Percentiles rank a stretch among this genome's conserved stretches.
Evolutionary conservation across 345 rosid genomes (phyloP).

Genomic region (Lagerstroemia speciosa): DNA sequence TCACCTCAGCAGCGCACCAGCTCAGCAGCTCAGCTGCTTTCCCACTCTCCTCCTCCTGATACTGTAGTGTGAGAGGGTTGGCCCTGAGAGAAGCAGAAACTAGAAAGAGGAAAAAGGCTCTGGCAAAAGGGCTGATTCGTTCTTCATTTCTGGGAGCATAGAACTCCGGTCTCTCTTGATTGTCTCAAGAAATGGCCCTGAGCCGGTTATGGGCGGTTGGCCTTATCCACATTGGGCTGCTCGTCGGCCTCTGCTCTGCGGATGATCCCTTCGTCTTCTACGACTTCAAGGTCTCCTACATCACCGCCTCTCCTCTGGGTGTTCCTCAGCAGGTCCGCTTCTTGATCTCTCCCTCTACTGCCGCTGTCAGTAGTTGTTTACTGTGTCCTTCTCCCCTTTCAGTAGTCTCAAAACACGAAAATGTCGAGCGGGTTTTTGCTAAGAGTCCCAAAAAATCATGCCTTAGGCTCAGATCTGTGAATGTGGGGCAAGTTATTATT

Average conservation of each 20-base stretch:
- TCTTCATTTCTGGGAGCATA: constrained; percentile 2
- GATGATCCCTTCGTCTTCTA: constrained; percentile 62
- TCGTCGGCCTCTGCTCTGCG: constrained; percentile 42
- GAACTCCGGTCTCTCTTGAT: constrained; percentile 1
- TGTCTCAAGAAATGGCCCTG: constrained; percentile 41
- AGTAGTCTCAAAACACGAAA: not conserved
- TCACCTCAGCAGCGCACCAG: not conserved
- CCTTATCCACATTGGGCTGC: constrained; percentile 43
- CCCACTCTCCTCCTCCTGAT: not conserved
- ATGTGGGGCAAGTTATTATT: not conserved
- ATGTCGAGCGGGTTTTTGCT: constrained; percentile 1
- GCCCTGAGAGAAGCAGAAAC: not conserved
- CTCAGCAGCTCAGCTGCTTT: not conserved
- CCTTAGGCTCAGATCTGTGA: constrained; percentile 8
- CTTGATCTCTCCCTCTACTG: constrained; percentile 13
- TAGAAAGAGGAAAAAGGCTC: not conserved
- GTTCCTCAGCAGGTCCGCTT: constrained; percentile 75
- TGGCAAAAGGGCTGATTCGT: not conserved
- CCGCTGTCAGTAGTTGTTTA: not conserved
- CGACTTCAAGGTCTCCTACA: constrained; percentile 77
- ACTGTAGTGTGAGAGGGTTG: not conserved
- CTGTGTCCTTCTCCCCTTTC: not conserved
- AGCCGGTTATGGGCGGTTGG: constrained; percentile 27
- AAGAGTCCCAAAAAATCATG: not conserved
- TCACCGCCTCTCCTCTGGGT: constrained; percentile 95